phyloP scores from a whole-genome alignment of 441 rosid species.

The Melastoma candidum region DNA sequence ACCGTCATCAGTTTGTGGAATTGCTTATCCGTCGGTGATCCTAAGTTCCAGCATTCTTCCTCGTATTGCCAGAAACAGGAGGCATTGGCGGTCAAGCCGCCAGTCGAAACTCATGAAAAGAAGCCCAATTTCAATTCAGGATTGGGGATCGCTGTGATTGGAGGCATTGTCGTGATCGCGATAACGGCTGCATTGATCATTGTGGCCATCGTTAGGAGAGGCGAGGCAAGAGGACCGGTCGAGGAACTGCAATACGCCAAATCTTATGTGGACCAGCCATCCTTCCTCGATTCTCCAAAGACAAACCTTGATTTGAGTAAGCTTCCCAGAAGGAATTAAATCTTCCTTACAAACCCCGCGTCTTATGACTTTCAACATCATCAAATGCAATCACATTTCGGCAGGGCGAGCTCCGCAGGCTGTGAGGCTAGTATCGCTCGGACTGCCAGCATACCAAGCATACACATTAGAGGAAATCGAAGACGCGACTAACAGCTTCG shows the following conservation, averaged over 20 bases:
- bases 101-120: constrained; percentile 21
- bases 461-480: constrained; percentile 78
- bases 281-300: constrained; percentile 43
- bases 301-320: constrained; percentile 57
- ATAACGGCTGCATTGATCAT: constrained; percentile 30
- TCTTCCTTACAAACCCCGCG: constrained; percentile 12
- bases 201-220: constrained; percentile 35
- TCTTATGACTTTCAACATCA: neutral
- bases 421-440: constrained; percentile 72
- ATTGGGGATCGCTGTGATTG: constrained; percentile 46
- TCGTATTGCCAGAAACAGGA: constrained; percentile 55
- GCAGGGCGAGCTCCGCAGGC: constrained; percentile 67
- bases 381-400: neutral
- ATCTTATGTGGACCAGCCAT: constrained; percentile 37
- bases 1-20: constrained; percentile 68
- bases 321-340: constrained; percentile 5
- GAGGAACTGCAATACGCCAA: constrained; percentile 24
- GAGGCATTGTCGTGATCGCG: constrained; percentile 39
- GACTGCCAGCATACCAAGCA: constrained; percentile 57
- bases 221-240: constrained; percentile 20
- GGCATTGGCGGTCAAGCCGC: constrained; percentile 70
- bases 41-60: constrained; percentile 52
- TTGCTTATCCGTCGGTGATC: constrained; percentile 43
- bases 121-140: constrained; percentile 32
- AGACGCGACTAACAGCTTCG: constrained; percentile 76